These are phyloP conservation scores for Penicillium paneum DNA, from an alignment of 2,329 filamentous ascomycete genomes.

Conservation along the genomic window DNA sequence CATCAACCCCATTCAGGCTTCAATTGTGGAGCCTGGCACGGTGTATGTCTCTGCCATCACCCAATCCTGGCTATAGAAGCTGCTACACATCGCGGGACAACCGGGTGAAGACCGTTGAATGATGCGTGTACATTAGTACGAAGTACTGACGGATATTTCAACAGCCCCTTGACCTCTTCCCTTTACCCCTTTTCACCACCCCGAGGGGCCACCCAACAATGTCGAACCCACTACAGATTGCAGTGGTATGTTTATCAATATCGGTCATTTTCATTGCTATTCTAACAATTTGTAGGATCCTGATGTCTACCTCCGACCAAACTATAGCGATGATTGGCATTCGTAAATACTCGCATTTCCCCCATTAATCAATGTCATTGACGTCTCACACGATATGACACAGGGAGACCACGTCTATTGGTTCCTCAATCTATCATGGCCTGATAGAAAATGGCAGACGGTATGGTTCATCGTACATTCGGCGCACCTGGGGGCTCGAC, in stretches of 20 bases:
- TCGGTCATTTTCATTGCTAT: neutral
- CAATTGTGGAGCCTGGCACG: neutral
- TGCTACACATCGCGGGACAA: neutral
- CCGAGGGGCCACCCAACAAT: neutral
- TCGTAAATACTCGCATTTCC: constrained; percentile 5
- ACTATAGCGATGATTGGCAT: constrained; percentile 16
- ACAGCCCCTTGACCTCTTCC: neutral
- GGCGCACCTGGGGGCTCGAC: neutral
- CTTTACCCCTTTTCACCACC: neutral
- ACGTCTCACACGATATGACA: neutral
- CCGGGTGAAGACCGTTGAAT: neutral
- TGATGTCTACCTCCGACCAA: neutral
- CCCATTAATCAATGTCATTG: neutral
- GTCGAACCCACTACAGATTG: neutral
- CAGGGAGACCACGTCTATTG: constrained; percentile 17
- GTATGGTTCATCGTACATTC: constrained; percentile 1
- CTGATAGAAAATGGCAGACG: constrained; percentile 17
- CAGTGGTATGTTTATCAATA: neutral
- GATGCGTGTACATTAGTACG: neutral
- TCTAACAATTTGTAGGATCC: constrained; percentile 8
- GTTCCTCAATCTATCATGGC: constrained; percentile 16
- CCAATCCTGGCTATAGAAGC: neutral
- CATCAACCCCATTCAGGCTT: neutral
- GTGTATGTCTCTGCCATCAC: neutral
- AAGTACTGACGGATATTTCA: neutral